Evolutionary conservation across 768 basidiomycete genomes (phyloP).

Genomic region (Russula sp.): DNA sequence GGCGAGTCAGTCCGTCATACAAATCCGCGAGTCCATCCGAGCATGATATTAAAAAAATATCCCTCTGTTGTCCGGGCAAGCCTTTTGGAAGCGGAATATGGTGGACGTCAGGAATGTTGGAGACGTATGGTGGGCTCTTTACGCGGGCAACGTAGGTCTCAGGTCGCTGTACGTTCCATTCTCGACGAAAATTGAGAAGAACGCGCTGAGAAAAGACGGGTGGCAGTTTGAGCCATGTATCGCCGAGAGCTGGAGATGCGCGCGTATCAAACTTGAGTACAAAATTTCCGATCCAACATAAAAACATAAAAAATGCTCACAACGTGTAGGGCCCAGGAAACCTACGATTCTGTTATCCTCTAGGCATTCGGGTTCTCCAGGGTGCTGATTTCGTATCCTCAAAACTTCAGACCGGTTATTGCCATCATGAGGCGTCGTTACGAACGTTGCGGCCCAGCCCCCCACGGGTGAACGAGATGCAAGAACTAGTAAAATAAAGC

Average conservation of each 20-base stretch:
- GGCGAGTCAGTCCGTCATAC: slow-evolving; percentile 36
- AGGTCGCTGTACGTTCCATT: slow-evolving; percentile 38
- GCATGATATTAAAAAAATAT: slow-evolving; percentile 40
- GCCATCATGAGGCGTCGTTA: slow-evolving; percentile 71
- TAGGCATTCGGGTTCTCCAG: slow-evolving; percentile 66
- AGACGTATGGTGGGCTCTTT: slow-evolving; percentile 48
- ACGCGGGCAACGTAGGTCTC: slow-evolving; percentile 39
- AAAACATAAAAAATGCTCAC: slow-evolving; percentile 42
- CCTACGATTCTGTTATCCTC: slow-evolving; percentile 68
- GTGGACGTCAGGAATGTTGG: slow-evolving; percentile 42
- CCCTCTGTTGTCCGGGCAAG: slow-evolving; percentile 29
- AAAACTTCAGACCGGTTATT: slow-evolving; percentile 63
- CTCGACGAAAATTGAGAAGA: slow-evolving; percentile 39
- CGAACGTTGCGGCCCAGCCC: slow-evolving; percentile 56
- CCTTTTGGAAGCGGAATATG: slow-evolving; percentile 37
- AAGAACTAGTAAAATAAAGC: slow-evolving; percentile 33
- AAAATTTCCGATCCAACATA: not conserved
- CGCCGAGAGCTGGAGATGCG: slow-evolving; percentile 38
- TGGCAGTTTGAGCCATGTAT: slow-evolving; percentile 42
- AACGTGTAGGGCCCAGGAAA: slow-evolving; percentile 73
- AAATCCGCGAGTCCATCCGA: slow-evolving; percentile 49
- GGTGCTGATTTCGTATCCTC: slow-evolving; percentile 62
- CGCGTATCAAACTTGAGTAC: not conserved
- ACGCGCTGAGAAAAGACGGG: slow-evolving; percentile 36
- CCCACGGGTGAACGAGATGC: slow-evolving; percentile 48